Base-by-base conservation (phyloP, 139 green algal species). In the Chlamydomonas applanata region DNA sequence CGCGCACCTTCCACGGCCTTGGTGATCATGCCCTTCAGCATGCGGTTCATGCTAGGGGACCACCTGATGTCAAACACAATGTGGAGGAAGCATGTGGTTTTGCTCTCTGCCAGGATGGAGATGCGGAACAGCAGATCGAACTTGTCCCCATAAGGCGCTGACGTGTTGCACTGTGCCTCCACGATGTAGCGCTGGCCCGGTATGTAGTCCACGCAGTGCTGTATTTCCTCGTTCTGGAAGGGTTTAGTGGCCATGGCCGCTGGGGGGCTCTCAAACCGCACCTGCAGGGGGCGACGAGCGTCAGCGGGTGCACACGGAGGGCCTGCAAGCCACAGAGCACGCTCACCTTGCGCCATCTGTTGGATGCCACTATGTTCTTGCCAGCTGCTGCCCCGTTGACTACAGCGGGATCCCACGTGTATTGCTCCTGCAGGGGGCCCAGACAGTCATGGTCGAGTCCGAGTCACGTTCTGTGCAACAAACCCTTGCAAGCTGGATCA, bases 91-190 rank as follows among this genome's bases (percentile, higher is more conserved):
- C 33, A 17, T 70, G 22, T 44, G 27, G 25, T 45, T 54, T 13
- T 22, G 46, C 3, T 13, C 32, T 75, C 66, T 2, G 75, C 19
- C 3, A 45, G 32, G 16, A 81, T 36, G 34, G 46, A 44, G 69
- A 25, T 27, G 33, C 75, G 46, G 71, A 85, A 75, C 29, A 74
- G 79, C 0, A 86, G n/a, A 35, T 79, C 76, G 54, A 86, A 86
- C 64, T 86, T 86, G 73, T 86, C 76, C 2, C 81, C 81, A 67
- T 86, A 86, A 40, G 81, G 81, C 0, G 81, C 81, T 9, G 69
- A 70, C 16, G 81, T 86, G 72, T 35, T 66, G 29, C 71, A 65
- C 25, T 70, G 19, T 29, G 52, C 34, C 52, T 86, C 81, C 19
- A 86, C 17, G 16, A 81, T 35, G 34, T 86, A 86, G 11, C 53